Base-by-base conservation (phyloP, 73 alveolate genomes). In the Tetrahymena borealis region DNA sequence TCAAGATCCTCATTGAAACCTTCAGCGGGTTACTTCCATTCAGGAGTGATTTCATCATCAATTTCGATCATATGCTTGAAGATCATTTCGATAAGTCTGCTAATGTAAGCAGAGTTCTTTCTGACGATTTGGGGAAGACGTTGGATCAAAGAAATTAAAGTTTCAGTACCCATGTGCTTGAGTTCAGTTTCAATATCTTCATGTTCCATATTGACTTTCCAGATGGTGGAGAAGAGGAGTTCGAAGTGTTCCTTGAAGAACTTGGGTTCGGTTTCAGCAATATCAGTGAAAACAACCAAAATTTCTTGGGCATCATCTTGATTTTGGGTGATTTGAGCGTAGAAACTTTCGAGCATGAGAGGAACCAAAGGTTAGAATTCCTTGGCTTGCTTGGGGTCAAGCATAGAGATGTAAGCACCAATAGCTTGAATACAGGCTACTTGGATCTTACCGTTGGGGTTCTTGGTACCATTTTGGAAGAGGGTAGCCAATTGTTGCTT, bases 261-360 rank as follows among this genome's bases (percentile, higher is more conserved):
- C 85, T 96, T 97, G 16, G 98, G 98, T 94, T 97, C 99, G 91
- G 97, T 94, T 91, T 96, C 98, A 12, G 98, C 98, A 35, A 97
- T 90, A 43, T 96, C 99, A 39, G 97, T 94, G 94, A 97, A 94
- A 92, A 95, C 96, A 28, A 90, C 96, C 78, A 97, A 94, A 11
- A 96, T 96, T 32, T 97, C 98, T 78, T 97, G 98, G 28, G 94
- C 96, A n/a, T 94, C 94, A 60, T 94, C 97, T 31, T 97, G 97
- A 78, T 94, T 97, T 37, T 91, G 78, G 18, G 78, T 79, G 39
- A 97, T 39, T 28, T 96, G 97, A 78, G 91, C 77, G 38, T 94
- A 33, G 78, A 97, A 96, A 32, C 97, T 95, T 91, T 90, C 92
- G 90, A 97, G 92, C 95, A 95, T 94, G 12, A 40, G 39, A 15